Evolutionary conservation across 139 green algal genomes (phyloP), one percentile per base, ranked within the genome.

Genomic region (Gonium pectorale): DNA sequence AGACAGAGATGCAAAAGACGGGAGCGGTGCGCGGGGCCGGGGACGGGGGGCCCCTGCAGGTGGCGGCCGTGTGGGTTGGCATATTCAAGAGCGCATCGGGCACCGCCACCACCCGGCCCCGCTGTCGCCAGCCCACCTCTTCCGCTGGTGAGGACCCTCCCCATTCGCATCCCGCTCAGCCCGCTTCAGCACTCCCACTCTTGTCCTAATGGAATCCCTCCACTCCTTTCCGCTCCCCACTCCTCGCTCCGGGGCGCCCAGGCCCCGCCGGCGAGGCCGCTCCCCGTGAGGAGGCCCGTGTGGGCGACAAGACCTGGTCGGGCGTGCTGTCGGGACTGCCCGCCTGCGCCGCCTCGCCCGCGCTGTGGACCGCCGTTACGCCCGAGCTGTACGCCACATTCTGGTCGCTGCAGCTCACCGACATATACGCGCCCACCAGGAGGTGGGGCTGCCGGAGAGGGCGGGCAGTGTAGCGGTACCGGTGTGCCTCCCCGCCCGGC

Each of bases 351-450:
- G 81, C 64, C 51, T 43, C 15, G 33, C 40, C 40, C 4, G 59
- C 17, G 31, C 38, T 82, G 59, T 82, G 75, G 75, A 15, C 40
- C n/a, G 85, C 41, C 51, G 81, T 97, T 5, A 91, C 84, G 2
- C 87, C 89, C 17, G 71, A 93, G 37, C 77, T 97, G 31, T 98
- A 95, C 88, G 43, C 92, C 54, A 87, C 84, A 4, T 98, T 97
- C 84, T 98, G 95, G 95, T 81, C 73, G 29, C 90, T 96, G 38
- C 79, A 87, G n/a, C 86, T 96, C 44, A 80, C 88, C 27, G 94
- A 97, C 87, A 87, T 97, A 6, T 86, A 95, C 54, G 91, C 93
- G 68, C 91, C 92, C 24, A 75, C 31, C 35, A 80, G 79, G 9
- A 83, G 79, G 86, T 93, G 82, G 6, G 60, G n/a, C n/a, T n/a